Conservation (phyloP, 805 yeast genomes). For the Candida pini region DNA sequence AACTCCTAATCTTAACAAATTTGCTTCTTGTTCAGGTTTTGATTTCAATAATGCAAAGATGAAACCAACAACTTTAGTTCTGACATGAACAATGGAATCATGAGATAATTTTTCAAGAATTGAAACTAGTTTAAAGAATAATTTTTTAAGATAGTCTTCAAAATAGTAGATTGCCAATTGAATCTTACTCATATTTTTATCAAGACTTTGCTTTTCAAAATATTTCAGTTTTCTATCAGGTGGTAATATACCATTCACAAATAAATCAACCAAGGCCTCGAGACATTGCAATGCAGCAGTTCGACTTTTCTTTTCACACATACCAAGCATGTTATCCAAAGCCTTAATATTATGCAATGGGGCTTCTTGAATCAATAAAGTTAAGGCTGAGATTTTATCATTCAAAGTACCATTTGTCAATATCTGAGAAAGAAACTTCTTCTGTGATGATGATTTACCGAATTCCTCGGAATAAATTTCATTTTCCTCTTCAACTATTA, state of each 20-base stretch:
- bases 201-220: slow-evolving; percentile 70
- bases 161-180: slow-evolving; percentile 73
- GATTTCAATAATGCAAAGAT: slow-evolving; percentile 73
- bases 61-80: slow-evolving; percentile 69
- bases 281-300: slow-evolving; percentile 89
- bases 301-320: slow-evolving; percentile 87
- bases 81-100: slow-evolving; percentile 85
- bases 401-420: slow-evolving; percentile 87
- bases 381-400: slow-evolving; percentile 93
- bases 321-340: slow-evolving; percentile 66
- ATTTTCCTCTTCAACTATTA: slow-evolving; percentile 65
- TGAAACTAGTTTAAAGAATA: slow-evolving; percentile 70
- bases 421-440: slow-evolving; percentile 82
- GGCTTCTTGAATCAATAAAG: slow-evolving; percentile 89
- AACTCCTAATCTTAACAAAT: slow-evolving; percentile 79
- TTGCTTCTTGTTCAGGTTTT: slow-evolving; percentile 96
- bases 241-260: slow-evolving; percentile 77
- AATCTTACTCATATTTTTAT: slow-evolving; percentile 39
- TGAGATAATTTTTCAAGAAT: slow-evolving; percentile 76
- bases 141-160: slow-evolving; percentile 81
- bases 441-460: slow-evolving; percentile 71
- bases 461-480: slow-evolving; percentile 65
- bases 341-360: slow-evolving; percentile 87
- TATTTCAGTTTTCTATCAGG: slow-evolving; percentile 77
- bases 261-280: slow-evolving; percentile 83